Base-by-base conservation (phyloP, 345 rosid species). In the Psidium guajava region DNA sequence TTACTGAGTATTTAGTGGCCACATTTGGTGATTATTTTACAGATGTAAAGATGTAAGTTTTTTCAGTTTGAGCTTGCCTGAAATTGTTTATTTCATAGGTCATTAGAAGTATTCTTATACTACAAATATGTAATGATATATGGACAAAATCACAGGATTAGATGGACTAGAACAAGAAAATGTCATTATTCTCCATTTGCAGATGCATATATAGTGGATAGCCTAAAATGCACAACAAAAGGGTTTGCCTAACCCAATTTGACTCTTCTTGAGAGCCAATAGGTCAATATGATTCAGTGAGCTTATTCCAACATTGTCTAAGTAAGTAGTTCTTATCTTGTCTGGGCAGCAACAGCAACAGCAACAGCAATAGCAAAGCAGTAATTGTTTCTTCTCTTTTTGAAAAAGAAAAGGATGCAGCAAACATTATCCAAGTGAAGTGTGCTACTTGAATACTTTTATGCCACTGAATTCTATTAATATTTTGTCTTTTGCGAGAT, bases 1-100 rank as follows among this genome's bases (percentile, higher is more conserved):
- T 98, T 85, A 95, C 99, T 1, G 99, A 96, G 92, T 96, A 83
- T 90, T 92, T 96, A 9, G 98, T 96, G 81, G 99, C 98, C 85
- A 98, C 99, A 85, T 98, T 95, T 90, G 94, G 96, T 73, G 99
- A 98, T 88, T 98, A 98, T 87, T 98, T 98, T 85, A 90, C 95
- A 82, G 98, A 98, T 93, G 98, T 98, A 69, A 96, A 96, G 92
- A 90, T 94, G 99, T 95, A 92, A 94, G 98, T 89, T 90, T 57
- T 54, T 82, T 87, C 55, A 18, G 42, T 82, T 51, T 54, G 36
- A 49, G 32, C 36, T 59, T 82, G 42, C 84, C 57, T 86, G 16
- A 49, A 81, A 32, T 58, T 27, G 3, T 53, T 52, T 64, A 18
- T 32, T 64, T 64, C 77, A 64, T 64, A 64, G 44, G 77, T 64